These are phyloP conservation scores for Cyberlindnera maritima DNA, from an alignment of 805 yeast species.

Conservation along the genomic window DNA sequence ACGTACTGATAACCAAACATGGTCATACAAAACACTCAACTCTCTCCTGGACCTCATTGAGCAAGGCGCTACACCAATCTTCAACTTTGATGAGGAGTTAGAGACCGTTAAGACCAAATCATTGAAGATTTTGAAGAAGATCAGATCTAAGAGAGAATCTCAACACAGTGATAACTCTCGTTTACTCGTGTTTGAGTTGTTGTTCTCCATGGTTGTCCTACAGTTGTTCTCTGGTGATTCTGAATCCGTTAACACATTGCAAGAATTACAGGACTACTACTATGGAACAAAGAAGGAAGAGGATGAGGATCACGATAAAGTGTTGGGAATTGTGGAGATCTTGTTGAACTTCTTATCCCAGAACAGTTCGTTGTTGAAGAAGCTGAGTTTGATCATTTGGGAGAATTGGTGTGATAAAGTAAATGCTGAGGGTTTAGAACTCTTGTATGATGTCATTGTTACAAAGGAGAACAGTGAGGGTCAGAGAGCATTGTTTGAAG, in stretches of 20 bases:
- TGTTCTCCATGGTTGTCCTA: slow-evolving; percentile 72
- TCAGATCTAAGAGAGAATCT: slow-evolving; percentile 36
- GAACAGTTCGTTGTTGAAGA: slow-evolving; percentile 54
- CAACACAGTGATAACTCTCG: slow-evolving; percentile 32
- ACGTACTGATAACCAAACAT: slow-evolving; percentile 46
- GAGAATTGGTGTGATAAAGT: slow-evolving; percentile 50
- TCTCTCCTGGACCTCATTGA: slow-evolving; percentile 31
- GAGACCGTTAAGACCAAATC: slow-evolving; percentile 46
- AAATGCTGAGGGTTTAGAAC: slow-evolving; percentile 41
- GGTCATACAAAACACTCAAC: slow-evolving; percentile 58
- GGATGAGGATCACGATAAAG: slow-evolving; percentile 39
- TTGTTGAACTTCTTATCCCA: slow-evolving; percentile 56
- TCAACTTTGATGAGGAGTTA: slow-evolving; percentile 59
- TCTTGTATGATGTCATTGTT: slow-evolving; percentile 51
- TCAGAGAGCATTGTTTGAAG: slow-evolving; percentile 70
- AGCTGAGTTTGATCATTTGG: slow-evolving; percentile 55
- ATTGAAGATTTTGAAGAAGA: slow-evolving; percentile 43
- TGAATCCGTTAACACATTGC: slow-evolving; percentile 72
- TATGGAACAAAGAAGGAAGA: slow-evolving; percentile 42
- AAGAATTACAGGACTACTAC: slow-evolving; percentile 67
- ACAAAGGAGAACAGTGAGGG: slow-evolving; percentile 83
- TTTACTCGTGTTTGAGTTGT: slow-evolving; percentile 65
- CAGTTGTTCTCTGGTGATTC: slow-evolving; percentile 75
- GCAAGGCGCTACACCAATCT: slow-evolving; percentile 28
- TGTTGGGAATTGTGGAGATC: slow-evolving; percentile 56